Evolutionary conservation across 1,139 yeast species (phyloP), one percentile per base, ranked within the genome.

Genomic region (Candida sp.): DNA sequence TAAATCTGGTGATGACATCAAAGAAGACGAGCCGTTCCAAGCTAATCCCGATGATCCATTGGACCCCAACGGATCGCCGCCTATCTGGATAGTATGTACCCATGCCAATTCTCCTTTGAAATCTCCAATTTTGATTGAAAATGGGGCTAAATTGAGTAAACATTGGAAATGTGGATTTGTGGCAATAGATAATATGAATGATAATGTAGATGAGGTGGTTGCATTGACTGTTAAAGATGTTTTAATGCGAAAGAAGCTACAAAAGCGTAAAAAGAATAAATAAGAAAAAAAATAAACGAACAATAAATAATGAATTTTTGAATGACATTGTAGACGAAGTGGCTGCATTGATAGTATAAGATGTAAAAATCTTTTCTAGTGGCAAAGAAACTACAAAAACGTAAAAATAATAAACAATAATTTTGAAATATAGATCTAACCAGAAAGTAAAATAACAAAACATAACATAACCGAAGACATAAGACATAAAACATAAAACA

Each of bases 131-230:
- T 58, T 84, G 38, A 64, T 85, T 5, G 77, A 77, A 35, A 65
- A 72, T 44, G 95, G 93, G 0, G 68, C 66, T 45, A 57, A 70
- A 33, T 58, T 84, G 43, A 87, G 89, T 0, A 57, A 64, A 32
- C 56, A 65, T 23, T 84, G 91, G 91, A 70, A 74, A 2, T 76
- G 85, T 53, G 82, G 87, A 0, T 86, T 82, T 60, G 68, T 82
- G 8, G 77, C 79, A 2, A 64, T 82, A 8, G 87, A 84, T 52
- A 75, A 70, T 44, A 52, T 56, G 3, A 70, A 70, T 36, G 66
- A 67, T 19, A 73, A 75, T 43, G 78, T 81, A 6, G 87, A 84
- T 44, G 78, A 74, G 42, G 68, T 77, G 0, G 50, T 84, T 41
- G 73, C 84, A 4, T 58, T 82, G 45, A 66, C 83, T 63, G 67